Percentiles rank a stretch among this genome's conserved stretches.
Evolutionary conservation across 306 rosid genomes (phyloP).

Genomic region (Casuarina equisetifolia): DNA sequence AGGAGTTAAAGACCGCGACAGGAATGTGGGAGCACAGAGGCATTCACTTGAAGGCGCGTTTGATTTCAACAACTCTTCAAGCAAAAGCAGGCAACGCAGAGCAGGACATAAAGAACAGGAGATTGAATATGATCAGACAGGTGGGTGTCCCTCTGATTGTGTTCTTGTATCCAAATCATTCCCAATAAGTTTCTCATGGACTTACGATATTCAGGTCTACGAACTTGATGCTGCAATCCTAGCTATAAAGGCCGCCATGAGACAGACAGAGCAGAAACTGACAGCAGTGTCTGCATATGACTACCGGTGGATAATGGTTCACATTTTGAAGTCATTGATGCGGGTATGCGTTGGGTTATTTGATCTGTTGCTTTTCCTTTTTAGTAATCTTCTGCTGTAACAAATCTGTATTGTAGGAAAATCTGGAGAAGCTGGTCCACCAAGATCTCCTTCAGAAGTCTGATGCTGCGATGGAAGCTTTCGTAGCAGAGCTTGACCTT

Average conservation of each 20-base stretch:
- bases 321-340: not conserved
- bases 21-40: not conserved
- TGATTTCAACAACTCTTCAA: not conserved
- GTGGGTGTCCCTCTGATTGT: too few relatives aligned
- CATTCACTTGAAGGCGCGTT: not conserved
- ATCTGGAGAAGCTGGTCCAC: not conserved
- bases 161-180: too few relatives aligned
- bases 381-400: not conserved
- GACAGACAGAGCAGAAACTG: not conserved
- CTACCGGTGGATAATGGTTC: not conserved
- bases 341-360: not conserved
- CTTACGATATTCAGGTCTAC: not conserved
- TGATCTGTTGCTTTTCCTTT: not conserved
- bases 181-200: not conserved
- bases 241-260: not conserved
- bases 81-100: too few relatives aligned
- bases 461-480: not conserved
- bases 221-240: not conserved
- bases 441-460: too few relatives aligned
- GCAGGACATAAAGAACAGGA: too few relatives aligned
- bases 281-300: not conserved
- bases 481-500: not conserved
- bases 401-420: not conserved
- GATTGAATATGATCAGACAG: too few relatives aligned
- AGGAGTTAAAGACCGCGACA: not conserved